Base-by-base conservation (phyloP, 2,329 filamentous ascomycete species). In the Fusarium brevicatenulatum region DNA sequence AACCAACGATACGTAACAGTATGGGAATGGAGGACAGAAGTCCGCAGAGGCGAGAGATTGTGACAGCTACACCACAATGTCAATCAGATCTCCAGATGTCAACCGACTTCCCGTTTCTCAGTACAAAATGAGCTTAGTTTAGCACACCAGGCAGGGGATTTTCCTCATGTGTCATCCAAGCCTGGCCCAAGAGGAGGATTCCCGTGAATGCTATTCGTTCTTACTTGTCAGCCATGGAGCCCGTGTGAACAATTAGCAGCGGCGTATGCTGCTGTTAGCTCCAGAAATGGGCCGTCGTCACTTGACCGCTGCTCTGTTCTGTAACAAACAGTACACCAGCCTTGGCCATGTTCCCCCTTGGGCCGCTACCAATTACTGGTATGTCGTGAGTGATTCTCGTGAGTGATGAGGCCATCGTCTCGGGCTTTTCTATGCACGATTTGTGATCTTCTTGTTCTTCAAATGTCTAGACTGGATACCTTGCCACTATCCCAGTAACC, bases 91-190 rank as follows among this genome's bases (percentile, higher is more conserved):
- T 68, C 65, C 49, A 72, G 70, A 73, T 73, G 62, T 60, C 67
- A 73, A 71, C 70, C 70, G 47, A 62, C 60, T 52, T 71, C 53
- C 68, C 68, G 57, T 71, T 64, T 60, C 68, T 54, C 43, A 63
- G 49, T 47, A 58, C 63, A 50, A 57, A 72, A 68, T 47, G 56
- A 70, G 68, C 46, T 46, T 68, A 71, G 59, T 62, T 67, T 47
- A 53, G 47, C 64, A 71, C 67, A 66, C 64, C 66, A 61, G 52
- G 46, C 72, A 75, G 63, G 71, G 73, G 71, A 50, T 47, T 65
- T 70, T 58, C 61, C 72, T 76, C 74, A 70, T 76, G 74, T 76
- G 74, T 72, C 74, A 72, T 71, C 74, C 74, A 68, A 77, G 75
- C 70, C 59, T 54, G 70, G 66, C 57, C 59, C 46, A 56, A 55